Conservation (phyloP, 257 asterid species). For the Pogostemon cablin region DNA sequence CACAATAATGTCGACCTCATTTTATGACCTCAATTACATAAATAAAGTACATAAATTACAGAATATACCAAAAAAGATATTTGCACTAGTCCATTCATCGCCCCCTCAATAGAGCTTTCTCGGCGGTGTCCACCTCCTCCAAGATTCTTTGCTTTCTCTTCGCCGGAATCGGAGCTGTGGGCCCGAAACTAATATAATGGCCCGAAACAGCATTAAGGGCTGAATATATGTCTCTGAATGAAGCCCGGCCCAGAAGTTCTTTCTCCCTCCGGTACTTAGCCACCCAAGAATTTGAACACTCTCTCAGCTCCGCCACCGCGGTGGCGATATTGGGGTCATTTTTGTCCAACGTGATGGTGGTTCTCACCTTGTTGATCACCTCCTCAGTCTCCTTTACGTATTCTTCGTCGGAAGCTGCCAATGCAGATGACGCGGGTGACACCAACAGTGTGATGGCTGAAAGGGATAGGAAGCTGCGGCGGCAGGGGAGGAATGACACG, state of each 20-base stretch:
- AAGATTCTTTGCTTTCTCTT: constrained; percentile 88
- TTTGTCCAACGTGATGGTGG: constrained; percentile 63
- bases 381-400: constrained; percentile 73
- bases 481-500: constrained; percentile 34
- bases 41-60: constrained; percentile 28
- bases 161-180: constrained; percentile 86
- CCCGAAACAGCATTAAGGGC: constrained; percentile 97
- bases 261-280: constrained; percentile 94
- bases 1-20: neutral
- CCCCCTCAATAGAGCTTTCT: constrained; percentile 85
- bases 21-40: constrained; percentile 23
- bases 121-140: constrained; percentile 95
- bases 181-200: constrained; percentile 92
- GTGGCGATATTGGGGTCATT: constrained; percentile 66
- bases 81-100: constrained; percentile 45
- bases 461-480: constrained; percentile 60
- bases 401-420: constrained; percentile 68
- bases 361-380: constrained; percentile 70
- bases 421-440: constrained; percentile 40
- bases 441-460: constrained; percentile 46
- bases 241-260: constrained; percentile 66
- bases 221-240: constrained; percentile 88
- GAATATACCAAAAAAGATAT: constrained; percentile 30
- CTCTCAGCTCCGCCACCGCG: constrained; percentile 81
- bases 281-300: constrained; percentile 85